Evolutionary conservation across 139 green algal species (phyloP).

Genomic region (Astrephomene gubernaculifera): DNA sequence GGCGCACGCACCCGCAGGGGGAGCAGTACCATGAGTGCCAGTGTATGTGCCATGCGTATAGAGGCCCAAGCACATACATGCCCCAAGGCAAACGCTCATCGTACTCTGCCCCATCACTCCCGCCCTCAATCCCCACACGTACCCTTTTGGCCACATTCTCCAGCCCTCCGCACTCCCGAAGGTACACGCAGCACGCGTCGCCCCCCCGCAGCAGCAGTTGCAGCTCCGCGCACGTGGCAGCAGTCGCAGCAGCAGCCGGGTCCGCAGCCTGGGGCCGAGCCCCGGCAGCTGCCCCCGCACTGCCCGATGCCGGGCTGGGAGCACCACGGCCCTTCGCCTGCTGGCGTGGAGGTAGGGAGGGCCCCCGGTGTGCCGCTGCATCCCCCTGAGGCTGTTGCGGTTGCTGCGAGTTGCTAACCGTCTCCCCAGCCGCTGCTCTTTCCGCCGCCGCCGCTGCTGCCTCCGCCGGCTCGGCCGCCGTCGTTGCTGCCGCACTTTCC

Average conservation of each 20-base stretch:
- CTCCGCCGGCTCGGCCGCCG: not conserved
- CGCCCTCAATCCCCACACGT: not conserved
- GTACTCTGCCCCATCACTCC: not conserved
- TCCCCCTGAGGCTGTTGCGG: too few relatives aligned
- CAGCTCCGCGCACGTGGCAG: constrained; percentile 14
- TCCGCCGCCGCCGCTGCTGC: not conserved
- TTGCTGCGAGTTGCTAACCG: not conserved
- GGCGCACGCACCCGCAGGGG: too few relatives aligned
- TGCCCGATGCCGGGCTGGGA: not conserved
- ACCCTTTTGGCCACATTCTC: constrained; percentile 6
- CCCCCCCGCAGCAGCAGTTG: constrained; percentile 42
- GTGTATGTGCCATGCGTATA: too few relatives aligned
- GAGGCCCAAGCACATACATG: too few relatives aligned
- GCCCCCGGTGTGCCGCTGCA: not conserved
- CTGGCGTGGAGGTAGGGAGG: constrained; percentile 1
- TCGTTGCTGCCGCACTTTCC: not conserved
- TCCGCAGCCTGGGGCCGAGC: not conserved
- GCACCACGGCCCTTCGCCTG: not conserved
- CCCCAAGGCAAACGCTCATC: too few relatives aligned
- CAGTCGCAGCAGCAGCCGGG: not conserved
- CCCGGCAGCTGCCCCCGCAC: not conserved
- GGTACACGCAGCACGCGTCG: constrained; percentile 61
- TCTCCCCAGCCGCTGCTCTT: not conserved
- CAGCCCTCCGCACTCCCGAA: constrained; percentile 65
- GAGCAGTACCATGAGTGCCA: too few relatives aligned